Evolutionary conservation across 352 stramenopile species (phyloP), one percentile per base, ranked within the genome.

Genomic region (Sclerospora graminicola): DNA sequence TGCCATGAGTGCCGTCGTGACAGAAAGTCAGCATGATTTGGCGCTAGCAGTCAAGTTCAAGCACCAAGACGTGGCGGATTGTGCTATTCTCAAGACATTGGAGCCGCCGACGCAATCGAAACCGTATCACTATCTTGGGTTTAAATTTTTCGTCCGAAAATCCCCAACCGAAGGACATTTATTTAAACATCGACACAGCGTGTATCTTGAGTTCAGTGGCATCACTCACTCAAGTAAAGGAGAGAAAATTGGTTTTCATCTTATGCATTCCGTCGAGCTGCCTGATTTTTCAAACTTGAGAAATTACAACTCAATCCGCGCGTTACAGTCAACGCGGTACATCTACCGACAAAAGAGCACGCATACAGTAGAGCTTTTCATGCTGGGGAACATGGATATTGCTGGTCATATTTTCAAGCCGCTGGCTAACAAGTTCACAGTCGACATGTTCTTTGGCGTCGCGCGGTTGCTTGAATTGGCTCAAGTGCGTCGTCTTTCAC

Each of bases 221-320:
- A 50, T 77, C 39, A 81, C 69, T 0, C 46, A 26, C 8, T 70
- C 48, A 2, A 51, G 43, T n/a, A 52, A 28, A 11, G 69, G 68
- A 5, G 68, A 86, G n/a, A 18, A 48, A 20, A 32, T 86, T 9
- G 74, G 74, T n/a, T 83, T 72, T 51, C 58, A 84, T 50, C 51
- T 86, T 41, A 73, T 81, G 60, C 70, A 86, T 38, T 82, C 68
- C n/a, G 63, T 86, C 9, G 68, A 81, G 32, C 48, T 83, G 21
- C 54, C 68, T 4, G 45, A 51, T n/a, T 82, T 85, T 39, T 68
- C 73, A 0, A 56, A 70, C 8, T 51, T 83, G n/a, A 52, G 39
- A 1, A 30, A 49, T 14, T 66, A 61, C 43, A 79, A 85, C 56
- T 82, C 66, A 24, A 58, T 82, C 18, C 66, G 72, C 36, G 60